Evolutionary conservation across 805 yeast species (phyloP).

Genomic region (Saturnispora quitensis): DNA sequence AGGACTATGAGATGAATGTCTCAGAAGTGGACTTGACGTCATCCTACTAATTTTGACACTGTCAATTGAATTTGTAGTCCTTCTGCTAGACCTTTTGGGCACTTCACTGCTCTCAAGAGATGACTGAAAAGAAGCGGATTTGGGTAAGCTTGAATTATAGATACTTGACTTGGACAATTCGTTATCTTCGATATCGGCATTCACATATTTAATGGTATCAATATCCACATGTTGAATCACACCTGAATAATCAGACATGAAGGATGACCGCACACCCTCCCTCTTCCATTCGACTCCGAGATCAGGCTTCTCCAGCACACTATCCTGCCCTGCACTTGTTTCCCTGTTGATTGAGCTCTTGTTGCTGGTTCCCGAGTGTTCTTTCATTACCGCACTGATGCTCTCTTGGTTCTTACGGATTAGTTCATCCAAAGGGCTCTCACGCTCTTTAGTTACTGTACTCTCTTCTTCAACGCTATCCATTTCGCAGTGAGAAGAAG

Average conservation of each 20-base stretch:
- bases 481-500: not conserved
- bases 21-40: constrained; percentile 4
- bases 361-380: not conserved
- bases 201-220: constrained; percentile 27
- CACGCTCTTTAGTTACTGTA: not conserved
- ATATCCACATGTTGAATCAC: constrained; percentile 30
- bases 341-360: not conserved
- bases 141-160: not conserved
- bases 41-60: constrained; percentile 5
- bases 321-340: not conserved
- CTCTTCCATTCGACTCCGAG: not conserved
- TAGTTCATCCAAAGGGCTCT: not conserved
- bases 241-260: constrained; percentile 30
- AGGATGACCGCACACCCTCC: constrained; percentile 23
- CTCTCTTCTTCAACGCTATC: not conserved
- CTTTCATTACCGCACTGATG: not conserved
- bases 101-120: constrained; percentile 8
- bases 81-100: constrained; percentile 27
- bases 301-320: not conserved
- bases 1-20: constrained; percentile 1
- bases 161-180: not conserved
- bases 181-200: constrained; percentile 10
- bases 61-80: constrained; percentile 12
- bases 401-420: not conserved
- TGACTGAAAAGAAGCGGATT: constrained; percentile 1